Evolutionary conservation across 164 flowering plant genomes (phyloP).

Genomic region (Saururus chinensis): DNA sequence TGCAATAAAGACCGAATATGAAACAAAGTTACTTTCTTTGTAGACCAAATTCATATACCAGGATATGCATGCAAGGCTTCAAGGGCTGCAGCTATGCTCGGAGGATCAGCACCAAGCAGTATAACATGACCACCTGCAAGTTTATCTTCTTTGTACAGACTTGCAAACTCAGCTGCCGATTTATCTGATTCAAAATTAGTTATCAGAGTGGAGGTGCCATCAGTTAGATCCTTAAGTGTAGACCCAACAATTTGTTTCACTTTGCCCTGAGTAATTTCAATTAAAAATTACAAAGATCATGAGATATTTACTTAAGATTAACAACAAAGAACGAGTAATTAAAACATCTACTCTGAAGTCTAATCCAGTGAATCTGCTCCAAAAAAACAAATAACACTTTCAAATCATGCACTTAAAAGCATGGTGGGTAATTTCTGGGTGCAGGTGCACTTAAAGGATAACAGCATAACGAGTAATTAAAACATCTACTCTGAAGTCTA

Average conservation of each 20-base stretch:
- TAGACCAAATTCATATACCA: slow-evolving; percentile 29
- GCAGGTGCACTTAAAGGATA: no score
- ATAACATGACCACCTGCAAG: slow-evolving; percentile 95
- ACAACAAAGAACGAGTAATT: neutral
- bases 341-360: no score
- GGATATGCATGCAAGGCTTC: slow-evolving; percentile 87
- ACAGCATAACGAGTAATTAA: no score
- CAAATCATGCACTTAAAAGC: no score
- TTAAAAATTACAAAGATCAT: slow-evolving; percentile 1
- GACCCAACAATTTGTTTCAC: slow-evolving; percentile 99
- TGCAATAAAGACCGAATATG: no score
- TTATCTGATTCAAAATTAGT: slow-evolving; percentile 94
- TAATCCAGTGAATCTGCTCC: no score
- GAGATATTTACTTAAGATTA: neutral
- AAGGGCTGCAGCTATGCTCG: slow-evolving; percentile 68
- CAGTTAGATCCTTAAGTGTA: slow-evolving; percentile 65
- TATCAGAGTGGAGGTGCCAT: slow-evolving; percentile 39
- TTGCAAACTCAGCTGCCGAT: slow-evolving; percentile 79
- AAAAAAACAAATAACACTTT: no score
- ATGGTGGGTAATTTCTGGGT: no score
- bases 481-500: no score
- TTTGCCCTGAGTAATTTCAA: slow-evolving; percentile 57
- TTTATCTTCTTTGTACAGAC: slow-evolving; percentile 61
- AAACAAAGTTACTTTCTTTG: neutral
- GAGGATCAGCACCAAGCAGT: slow-evolving; percentile 95